Conservation (phyloP, 768 basidiomycete genomes). For the Lentinus tigrinus region DNA sequence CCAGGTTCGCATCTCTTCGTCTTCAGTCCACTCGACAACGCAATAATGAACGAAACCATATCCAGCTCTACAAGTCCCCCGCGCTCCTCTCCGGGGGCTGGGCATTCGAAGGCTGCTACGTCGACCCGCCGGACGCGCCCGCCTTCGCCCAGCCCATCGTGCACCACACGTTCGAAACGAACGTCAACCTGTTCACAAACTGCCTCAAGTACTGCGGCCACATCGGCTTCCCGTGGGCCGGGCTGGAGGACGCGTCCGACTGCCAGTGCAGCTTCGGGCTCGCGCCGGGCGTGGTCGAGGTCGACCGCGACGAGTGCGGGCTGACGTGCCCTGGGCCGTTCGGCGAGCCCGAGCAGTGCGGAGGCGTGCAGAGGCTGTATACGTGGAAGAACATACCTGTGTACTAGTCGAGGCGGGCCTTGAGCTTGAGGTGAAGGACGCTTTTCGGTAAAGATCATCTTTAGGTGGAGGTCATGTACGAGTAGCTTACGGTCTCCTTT, state of each 20-base stretch:
- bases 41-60: neutral
- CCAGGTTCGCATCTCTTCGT: conserved; percentile 8
- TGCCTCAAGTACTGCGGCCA: conserved; percentile 11
- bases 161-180: conserved; percentile 7
- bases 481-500: no score
- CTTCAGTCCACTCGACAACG: neutral
- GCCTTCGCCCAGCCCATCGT: conserved; percentile 6
- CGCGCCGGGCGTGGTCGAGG: neutral
- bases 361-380: neutral
- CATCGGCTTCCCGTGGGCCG: conserved; percentile 12
- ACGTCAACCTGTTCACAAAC: conserved; percentile 8
- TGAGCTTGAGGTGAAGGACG: no score
- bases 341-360: neutral
- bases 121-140: conserved; percentile 13
- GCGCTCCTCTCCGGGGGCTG: conserved; percentile 13
- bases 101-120: conserved; percentile 10
- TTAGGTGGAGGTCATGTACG: no score
- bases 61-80: conserved; percentile 17
- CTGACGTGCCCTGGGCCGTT: neutral
- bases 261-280: conserved; percentile 15
- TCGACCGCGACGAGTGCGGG: neutral
- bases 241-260: conserved; percentile 12
- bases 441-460: no score
- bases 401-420: neutral
- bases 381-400: neutral